These are phyloP conservation scores for Ananas comosus DNA, from an alignment of 176 grass and related monocot species.

Conservation along the genomic window DNA sequence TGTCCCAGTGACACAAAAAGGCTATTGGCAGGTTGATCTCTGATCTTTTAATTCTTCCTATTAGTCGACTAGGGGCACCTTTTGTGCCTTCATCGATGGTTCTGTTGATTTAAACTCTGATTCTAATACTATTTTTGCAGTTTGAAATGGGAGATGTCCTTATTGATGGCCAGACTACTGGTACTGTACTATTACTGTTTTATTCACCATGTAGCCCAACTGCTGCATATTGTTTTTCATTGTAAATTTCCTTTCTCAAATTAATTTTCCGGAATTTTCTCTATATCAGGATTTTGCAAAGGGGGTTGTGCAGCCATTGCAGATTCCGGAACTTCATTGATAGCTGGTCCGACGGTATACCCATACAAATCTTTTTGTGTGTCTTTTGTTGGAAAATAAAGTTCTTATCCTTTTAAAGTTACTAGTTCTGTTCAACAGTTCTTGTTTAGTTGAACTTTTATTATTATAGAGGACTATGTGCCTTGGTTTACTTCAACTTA, in stretches of 20 bases:
- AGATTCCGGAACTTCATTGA: slow-evolving; percentile 85
- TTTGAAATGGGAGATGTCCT: slow-evolving; percentile 85
- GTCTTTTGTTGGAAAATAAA: background rate
- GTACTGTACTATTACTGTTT: slow-evolving; percentile 25
- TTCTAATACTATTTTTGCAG: slow-evolving; percentile 22
- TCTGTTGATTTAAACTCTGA: background rate
- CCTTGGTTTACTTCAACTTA: too few relatives aligned
- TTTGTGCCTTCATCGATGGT: background rate
- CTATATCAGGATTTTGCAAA: slow-evolving; percentile 52
- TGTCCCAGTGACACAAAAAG: slow-evolving; percentile 75
- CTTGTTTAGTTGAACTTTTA: background rate
- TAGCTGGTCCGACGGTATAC: slow-evolving; percentile 76
- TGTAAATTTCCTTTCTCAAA: slow-evolving; percentile 8
- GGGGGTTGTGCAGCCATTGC: slow-evolving; percentile 76
- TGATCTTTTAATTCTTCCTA: background rate
- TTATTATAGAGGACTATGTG: background rate
- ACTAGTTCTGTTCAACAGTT: background rate
- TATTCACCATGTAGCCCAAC: background rate
- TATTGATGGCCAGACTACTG: slow-evolving; percentile 45
- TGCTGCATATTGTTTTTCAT: background rate
- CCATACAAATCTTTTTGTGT: background rate
- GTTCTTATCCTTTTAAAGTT: too few relatives aligned
- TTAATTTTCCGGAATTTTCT: background rate
- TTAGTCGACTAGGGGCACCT: background rate
- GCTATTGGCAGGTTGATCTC: slow-evolving; percentile 63